phyloP scores from a whole-genome alignment of 1,284 basidiomycete genomes.

The Malassezia sp. region DNA sequence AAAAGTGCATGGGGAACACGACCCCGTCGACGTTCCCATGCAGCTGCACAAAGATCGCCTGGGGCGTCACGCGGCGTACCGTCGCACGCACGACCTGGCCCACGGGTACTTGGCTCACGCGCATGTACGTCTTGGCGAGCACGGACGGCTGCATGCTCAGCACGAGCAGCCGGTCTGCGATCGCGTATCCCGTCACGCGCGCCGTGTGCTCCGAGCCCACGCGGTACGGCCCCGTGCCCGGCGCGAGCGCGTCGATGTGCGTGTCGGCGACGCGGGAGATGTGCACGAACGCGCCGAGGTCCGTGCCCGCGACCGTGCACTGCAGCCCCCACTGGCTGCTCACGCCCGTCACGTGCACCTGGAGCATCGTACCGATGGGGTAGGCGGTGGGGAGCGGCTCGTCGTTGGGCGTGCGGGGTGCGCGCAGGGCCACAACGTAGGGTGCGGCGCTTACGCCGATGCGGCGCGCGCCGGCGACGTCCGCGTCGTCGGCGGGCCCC shows the following conservation, averaged over 20 bases:
- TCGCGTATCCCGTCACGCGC: slow-evolving; percentile 76
- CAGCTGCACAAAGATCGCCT: slow-evolving; percentile 40
- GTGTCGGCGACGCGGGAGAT: slow-evolving; percentile 90
- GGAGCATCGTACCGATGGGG: slow-evolving; percentile 32
- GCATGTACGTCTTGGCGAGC: slow-evolving; percentile 74
- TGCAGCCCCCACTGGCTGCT: slow-evolving; percentile 39
- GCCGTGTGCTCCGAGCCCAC: slow-evolving; percentile 57
- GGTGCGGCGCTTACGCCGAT: slow-evolving; percentile 35
- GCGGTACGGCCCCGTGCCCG: slow-evolving; percentile 48
- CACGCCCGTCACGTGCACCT: slow-evolving; percentile 27
- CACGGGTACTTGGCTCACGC: slow-evolving; percentile 61
- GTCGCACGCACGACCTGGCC: slow-evolving; percentile 31
- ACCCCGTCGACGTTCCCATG: slow-evolving; percentile 59
- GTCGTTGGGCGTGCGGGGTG: slow-evolving; percentile 20
- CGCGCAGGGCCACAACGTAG: slow-evolving; percentile 27
- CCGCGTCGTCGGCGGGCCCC: slow-evolving; percentile 12
- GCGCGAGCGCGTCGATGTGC: slow-evolving; percentile 62
- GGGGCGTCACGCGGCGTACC: slow-evolving; percentile 28
- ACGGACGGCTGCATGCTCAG: slow-evolving; percentile 72
- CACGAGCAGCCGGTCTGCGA: slow-evolving; percentile 76
- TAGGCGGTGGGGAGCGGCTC: slow-evolving; percentile 25
- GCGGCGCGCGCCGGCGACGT: slow-evolving; percentile 27
- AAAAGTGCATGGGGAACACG: slow-evolving; percentile 87
- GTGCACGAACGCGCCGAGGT: slow-evolving; percentile 35
- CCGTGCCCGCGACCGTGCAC: slow-evolving; percentile 24